phyloP scores from a whole-genome alignment of 108 stramenopile genomes.

The Fistulifera pelliculosa region DNA sequence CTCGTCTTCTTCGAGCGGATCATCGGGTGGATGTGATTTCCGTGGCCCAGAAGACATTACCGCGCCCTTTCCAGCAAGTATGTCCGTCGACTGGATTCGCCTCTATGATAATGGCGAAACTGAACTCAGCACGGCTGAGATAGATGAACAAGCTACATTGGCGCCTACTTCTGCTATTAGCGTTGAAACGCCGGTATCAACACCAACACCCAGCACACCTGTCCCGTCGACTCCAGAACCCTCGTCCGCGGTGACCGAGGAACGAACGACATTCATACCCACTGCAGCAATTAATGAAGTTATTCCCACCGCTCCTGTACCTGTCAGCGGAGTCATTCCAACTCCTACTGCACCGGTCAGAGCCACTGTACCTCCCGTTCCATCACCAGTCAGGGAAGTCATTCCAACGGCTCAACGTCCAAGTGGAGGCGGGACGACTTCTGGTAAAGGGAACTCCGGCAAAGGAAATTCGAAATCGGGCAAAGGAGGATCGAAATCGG shows the following conservation, averaged over 20 bases:
- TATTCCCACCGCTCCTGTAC: neutral
- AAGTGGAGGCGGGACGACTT: neutral
- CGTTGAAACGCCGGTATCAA: neutral
- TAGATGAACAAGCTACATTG: too few species aligned
- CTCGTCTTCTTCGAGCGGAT: constrained; percentile 7
- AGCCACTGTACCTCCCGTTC: constrained; percentile 21
- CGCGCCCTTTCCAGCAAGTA: constrained; percentile 11
- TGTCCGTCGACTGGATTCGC: constrained; percentile 16
- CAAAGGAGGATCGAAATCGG: too few species aligned
- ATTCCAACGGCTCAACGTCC: neutral
- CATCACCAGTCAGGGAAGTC: constrained; percentile 1
- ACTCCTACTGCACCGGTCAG: constrained; percentile 40
- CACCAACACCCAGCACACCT: neutral
- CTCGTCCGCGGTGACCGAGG: neutral
- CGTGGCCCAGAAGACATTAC: constrained; percentile 9
- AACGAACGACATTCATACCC: neutral
- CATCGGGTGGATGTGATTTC: constrained; percentile 8
- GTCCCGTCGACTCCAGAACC: neutral
- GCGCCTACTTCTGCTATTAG: neutral
- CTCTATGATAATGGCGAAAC: constrained; percentile 9
- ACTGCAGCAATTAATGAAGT: neutral
- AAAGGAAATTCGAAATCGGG: neutral
- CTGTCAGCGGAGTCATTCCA: constrained; percentile 28
- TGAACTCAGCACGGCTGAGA: neutral
- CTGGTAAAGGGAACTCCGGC: neutral